Percentiles rank a stretch among this genome's conserved stretches.
phyloP scores from a whole-genome alignment of 345 rosid genomes.

The Salix viminalis region DNA sequence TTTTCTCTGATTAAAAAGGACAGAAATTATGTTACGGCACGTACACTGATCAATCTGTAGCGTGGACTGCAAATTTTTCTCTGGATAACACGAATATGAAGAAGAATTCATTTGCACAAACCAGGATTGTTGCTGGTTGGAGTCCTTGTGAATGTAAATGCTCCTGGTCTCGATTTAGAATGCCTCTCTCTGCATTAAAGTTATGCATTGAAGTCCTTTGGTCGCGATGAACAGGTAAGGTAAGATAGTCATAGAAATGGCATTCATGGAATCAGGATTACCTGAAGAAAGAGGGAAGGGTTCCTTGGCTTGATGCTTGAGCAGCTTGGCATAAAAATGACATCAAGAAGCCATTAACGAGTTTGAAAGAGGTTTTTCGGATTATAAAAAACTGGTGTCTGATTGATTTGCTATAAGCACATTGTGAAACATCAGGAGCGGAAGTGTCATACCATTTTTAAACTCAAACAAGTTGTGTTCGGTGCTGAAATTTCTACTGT shows the following conservation, averaged over 20 bases:
- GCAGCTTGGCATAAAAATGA: conserved; percentile 26
- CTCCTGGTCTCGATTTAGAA: conserved; percentile 23
- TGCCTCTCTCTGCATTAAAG: conserved; percentile 30
- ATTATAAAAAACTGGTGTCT: not conserved
- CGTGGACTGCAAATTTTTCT: not conserved
- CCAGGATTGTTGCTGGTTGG: conserved; percentile 36
- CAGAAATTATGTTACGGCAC: not conserved
- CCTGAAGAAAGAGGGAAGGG: conserved; percentile 33
- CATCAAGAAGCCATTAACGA: not conserved
- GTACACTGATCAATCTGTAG: no score
- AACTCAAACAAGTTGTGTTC: conserved; percentile 37
- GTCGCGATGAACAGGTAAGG: not conserved
- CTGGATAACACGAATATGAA: not conserved
- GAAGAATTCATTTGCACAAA: conserved; percentile 6
- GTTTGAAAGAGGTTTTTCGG: not conserved
- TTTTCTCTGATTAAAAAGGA: conserved; percentile 35
- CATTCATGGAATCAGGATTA: conserved; percentile 14
- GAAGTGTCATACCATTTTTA: conserved; percentile 30
- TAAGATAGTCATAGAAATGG: conserved; percentile 2
- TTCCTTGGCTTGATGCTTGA: conserved; percentile 37
- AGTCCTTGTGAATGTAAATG: conserved; percentile 34
- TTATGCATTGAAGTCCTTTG: not conserved
- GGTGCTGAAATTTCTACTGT: conserved; percentile 22
- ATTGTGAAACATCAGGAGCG: not conserved
- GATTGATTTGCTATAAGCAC: not conserved